Base-by-base conservation (phyloP, 169 alveolate genomes). In the Plasmodium vivax region DNA sequence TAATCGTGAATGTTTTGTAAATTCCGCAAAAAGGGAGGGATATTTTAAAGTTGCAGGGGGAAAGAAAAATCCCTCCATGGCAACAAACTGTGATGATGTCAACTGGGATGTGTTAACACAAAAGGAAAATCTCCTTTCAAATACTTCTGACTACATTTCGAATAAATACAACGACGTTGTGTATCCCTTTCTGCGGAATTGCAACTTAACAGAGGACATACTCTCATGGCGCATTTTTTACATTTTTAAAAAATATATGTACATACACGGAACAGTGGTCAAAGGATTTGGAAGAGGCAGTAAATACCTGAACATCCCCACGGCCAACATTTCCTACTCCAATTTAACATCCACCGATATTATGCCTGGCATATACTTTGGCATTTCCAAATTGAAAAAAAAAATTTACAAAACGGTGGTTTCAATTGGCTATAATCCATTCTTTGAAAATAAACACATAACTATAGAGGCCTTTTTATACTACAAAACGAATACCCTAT, bases 231-330 rank as follows among this genome's bases (percentile, higher is more conserved):
- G 84, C 51, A 79, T 81, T n/a, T 80, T 90, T 62, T 90, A 90
- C 30, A 82, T 90, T 45, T 90, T 90, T 54, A 79, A 90, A 41
- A 90, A 90, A 58, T 90, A 81, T 72, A 47, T 90, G 38, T 81
- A 81, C 74, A 90, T 90, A 12, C 75, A 79, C 54, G 94, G 94
- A 56, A 71, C 82, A 12, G 94, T 90, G 12, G 94, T 90, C 36
- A 90, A 90, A 38, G 94, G 94, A 30, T 90, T 81, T 80, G 94
- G 94, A 12, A 58, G 94, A 43, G 94, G 94, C 16, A 90, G 94
- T 80, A 90, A 90, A 82, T 90, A 90, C 45, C 68, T 90, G 45
- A 90, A 90, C 36, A 43, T 90, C 1, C 94, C 94, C 7, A 90
- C 94, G 54, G 94, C 94, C 1, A 90, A 90, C 58, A 90, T 90